Evolutionary conservation across 2,329 filamentous ascomycete genomes (phyloP), one percentile per base, ranked within the genome.

Genomic region (Ophiostoma novo-ulmi): DNA sequence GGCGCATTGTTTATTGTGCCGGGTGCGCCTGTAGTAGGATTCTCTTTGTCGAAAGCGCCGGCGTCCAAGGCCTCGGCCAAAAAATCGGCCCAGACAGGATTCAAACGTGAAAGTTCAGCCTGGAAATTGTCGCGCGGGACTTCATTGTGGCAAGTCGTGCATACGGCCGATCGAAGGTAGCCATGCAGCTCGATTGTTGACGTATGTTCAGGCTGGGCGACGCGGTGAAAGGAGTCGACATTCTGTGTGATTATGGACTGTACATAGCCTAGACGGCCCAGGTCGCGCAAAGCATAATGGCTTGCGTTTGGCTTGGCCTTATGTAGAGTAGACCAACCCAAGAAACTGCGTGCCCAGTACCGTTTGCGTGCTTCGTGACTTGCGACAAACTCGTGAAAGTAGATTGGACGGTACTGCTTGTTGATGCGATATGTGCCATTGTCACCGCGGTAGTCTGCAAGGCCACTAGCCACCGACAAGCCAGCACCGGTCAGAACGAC

Each of bases 371-470:
- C 89, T 78, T 94, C 92, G 80, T 98, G 94, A 74, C 83, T 91
- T 66, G 85, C 82, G 63, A 93, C 80, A 77, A 98, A 99, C 78
- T 99, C 95, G 79, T 93, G 89, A 79, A 91, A 94, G 81, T 97
- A 99, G 74, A 97, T 96, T 41, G 94, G 95, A 1, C 91, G 88
- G 78, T 97, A 97, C 17, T 87, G 88, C 81, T 91, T 93, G 81
- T 98, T 98, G 77, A 95, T 85, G 63, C 93, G 90, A 78, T 99
- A 99, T 10, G 94, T 98, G 73, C 95, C 95, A 74, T 94, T 91
- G 68, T 87, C 85, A 26, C 95, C 95, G 70, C 95, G 85, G 79
- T 99, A 99, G 80, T 99, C 95, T 39, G 94, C 91, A 41, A 99
- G 85, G 0, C 95, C 95, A 13, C 93, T 97, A 4, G 94, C 92